Evolutionary conservation across 129 eudicot species (phyloP).

Genomic region (Tagetes erecta): DNA sequence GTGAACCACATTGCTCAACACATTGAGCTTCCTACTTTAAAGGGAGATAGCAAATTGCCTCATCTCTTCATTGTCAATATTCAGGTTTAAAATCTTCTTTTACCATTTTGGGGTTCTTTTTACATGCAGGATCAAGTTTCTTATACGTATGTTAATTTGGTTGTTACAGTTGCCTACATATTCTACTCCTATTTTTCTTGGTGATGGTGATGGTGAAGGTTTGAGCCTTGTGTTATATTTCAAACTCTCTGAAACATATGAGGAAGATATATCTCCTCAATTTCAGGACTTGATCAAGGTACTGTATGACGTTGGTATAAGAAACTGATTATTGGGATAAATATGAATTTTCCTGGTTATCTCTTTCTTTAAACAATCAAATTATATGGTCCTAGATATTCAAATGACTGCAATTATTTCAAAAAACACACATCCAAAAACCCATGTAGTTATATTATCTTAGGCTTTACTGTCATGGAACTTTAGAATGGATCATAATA

Average conservation of each 20-base stretch:
- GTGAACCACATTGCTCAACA: slow-evolving; percentile 89
- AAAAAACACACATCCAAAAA: neutral
- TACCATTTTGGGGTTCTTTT: neutral
- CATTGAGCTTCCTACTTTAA: slow-evolving; percentile 75
- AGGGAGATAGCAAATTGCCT: slow-evolving; percentile 55
- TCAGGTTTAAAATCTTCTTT: slow-evolving; percentile 46
- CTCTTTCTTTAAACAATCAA: neutral
- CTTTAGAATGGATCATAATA: too few relatives aligned
- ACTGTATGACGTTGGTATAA: slow-evolving; percentile 3
- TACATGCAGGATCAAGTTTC: neutral
- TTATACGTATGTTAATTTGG: slow-evolving; percentile 20
- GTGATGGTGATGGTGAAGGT: slow-evolving; percentile 88
- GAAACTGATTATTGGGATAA: neutral
- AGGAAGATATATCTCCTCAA: slow-evolving; percentile 62
- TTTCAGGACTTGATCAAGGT: slow-evolving; percentile 81
- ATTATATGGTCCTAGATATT: neutral
- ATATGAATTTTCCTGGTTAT: neutral
- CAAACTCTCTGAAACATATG: slow-evolving; percentile 63
- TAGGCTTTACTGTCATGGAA: too few relatives aligned
- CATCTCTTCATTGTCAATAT: slow-evolving; percentile 74
- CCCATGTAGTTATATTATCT: neutral
- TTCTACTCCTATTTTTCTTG: slow-evolving; percentile 70
- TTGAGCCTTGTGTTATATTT: slow-evolving; percentile 88
- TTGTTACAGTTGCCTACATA: slow-evolving; percentile 75
- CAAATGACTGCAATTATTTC: neutral